Evolutionary conservation across 2,329 filamentous ascomycete species (phyloP).

Genomic region (Hansfordia pulvinata): DNA sequence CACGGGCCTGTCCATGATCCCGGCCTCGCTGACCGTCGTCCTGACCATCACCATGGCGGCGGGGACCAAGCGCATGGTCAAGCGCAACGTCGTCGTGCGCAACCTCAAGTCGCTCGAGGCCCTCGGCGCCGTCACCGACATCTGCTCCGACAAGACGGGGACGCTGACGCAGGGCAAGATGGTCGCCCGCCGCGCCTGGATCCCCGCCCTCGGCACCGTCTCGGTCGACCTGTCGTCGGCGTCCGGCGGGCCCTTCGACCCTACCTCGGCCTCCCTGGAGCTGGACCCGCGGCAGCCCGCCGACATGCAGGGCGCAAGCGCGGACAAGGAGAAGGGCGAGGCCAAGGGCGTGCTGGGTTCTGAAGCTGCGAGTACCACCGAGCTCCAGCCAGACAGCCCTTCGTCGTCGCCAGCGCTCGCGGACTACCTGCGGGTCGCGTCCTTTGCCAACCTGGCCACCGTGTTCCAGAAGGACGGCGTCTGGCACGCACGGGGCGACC

Average conservation of each 20-base stretch:
- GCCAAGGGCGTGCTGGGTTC: too few relatives aligned
- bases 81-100: constrained; percentile 42
- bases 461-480: constrained; percentile 27
- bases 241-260: constrained; percentile 46
- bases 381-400: constrained; percentile 11
- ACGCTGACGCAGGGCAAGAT: constrained; percentile 52
- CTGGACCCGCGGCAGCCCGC: constrained; percentile 22
- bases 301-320: constrained; percentile 15
- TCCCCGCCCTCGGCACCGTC: constrained; percentile 42
- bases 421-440: constrained; percentile 43
- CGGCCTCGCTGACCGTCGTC: constrained; percentile 49
- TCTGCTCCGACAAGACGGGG: constrained; percentile 42
- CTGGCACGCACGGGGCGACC: constrained; percentile 50
- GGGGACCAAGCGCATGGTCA: constrained; percentile 43
- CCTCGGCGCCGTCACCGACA: constrained; percentile 45
- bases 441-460: constrained; percentile 40
- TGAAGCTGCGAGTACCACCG: too few relatives aligned
- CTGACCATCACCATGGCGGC: constrained; percentile 52
- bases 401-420: constrained; percentile 27
- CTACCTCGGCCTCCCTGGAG: constrained; percentile 33
- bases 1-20: constrained; percentile 45
- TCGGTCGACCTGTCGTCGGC: constrained; percentile 39
- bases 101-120: constrained; percentile 44
- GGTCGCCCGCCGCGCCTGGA: constrained; percentile 46
- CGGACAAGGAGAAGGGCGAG: constrained; percentile 15